A percentile compares a stretch with the other conserved stretches of the same genome.
Conservation (phyloP, 2,329 filamentous ascomycete species). For the Lasiodiplodia gonubiensis region DNA sequence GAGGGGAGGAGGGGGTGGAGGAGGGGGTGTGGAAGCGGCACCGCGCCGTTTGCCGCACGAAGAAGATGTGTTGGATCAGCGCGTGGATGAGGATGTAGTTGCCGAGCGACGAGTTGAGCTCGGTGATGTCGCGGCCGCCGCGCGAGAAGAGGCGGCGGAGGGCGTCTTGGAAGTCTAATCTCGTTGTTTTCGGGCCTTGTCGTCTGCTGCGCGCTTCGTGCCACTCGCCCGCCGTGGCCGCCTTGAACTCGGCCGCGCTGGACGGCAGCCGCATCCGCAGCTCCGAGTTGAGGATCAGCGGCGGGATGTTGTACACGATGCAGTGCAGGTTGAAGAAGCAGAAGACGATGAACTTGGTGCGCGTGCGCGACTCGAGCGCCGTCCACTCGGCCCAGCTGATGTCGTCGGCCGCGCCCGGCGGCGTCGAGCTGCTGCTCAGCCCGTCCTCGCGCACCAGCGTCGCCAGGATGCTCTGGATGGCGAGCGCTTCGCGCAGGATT, state of each 20-base stretch:
- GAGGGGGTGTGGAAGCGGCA: slow-evolving; percentile 40
- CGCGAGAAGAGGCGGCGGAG: slow-evolving; percentile 43
- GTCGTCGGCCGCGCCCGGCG: too few species aligned
- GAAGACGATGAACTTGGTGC: slow-evolving; percentile 63
- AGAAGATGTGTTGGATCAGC: slow-evolving; percentile 73
- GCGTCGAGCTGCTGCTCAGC: slow-evolving; percentile 54
- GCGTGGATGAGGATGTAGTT: slow-evolving; percentile 76
- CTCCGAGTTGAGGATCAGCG: slow-evolving; percentile 62
- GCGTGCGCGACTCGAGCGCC: slow-evolving; percentile 57
- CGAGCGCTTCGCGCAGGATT: slow-evolving; percentile 62
- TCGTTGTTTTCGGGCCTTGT: slow-evolving; percentile 27
- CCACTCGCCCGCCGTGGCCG: slow-evolving; percentile 58
- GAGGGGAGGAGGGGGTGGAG: slow-evolving; percentile 34
- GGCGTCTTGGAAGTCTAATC: slow-evolving; percentile 41
- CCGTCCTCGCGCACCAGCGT: slow-evolving; percentile 62
- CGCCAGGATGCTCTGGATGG: slow-evolving; percentile 62
- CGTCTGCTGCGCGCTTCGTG: slow-evolving; percentile 38
- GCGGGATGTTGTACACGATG: slow-evolving; percentile 67
- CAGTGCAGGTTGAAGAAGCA: slow-evolving; percentile 66
- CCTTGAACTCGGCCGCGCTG: slow-evolving; percentile 62
- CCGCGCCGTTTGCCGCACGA: slow-evolving; percentile 62
- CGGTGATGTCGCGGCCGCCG: slow-evolving; percentile 40
- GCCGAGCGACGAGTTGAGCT: slow-evolving; percentile 50
- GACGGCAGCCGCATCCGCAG: slow-evolving; percentile 61
- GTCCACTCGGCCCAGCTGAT: slow-evolving; percentile 62